Base-by-base conservation (phyloP, 495 filamentous ascomycete species). In the Jackrogersella multiformis region DNA sequence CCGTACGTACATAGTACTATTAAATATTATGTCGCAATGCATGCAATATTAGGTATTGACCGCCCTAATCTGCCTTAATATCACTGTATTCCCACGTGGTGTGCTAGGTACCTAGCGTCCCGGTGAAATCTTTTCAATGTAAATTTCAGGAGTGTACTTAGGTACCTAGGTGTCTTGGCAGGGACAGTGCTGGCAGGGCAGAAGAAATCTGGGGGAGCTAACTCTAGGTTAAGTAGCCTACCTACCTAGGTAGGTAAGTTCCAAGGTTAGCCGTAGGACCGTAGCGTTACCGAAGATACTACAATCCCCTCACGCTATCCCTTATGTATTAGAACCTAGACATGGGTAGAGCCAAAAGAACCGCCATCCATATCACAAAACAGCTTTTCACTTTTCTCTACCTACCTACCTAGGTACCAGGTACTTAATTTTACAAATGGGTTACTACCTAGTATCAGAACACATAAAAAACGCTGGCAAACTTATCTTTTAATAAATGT, bases 281-380 rank as follows among this genome's bases (percentile, higher is more conserved):
- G n/a, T n/a, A n/a, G n/a, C n/a, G n/a, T 30, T 26, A 20, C 24
- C 10, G n/a, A 39, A 15, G 38, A 64, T 52, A 34, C 53, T 32
- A 49, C 42, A 44, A 35, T 42, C 61, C 48, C 61, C 52, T 64
- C 61, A 57, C 61, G 45, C 61, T 64, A 64, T 48, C 24, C 53
- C 20, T n/a, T n/a, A n/a, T n/a, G n/a, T n/a, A n/a, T n/a, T n/a
- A n/a, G n/a, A n/a, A n/a, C n/a, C n/a, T n/a, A n/a, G n/a, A n/a
- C n/a, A n/a, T n/a, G n/a, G n/a, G n/a, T n/a, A n/a, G n/a, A n/a
- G n/a, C n/a, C n/a, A n/a, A n/a, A n/a, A n/a, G n/a, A n/a, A n/a
- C n/a, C n/a, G n/a, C n/a, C n/a, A n/a, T n/a, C n/a, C n/a, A n/a
- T n/a, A n/a, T n/a, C n/a, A n/a, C n/a, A n/a, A n/a, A n/a, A n/a